phyloP scores from a whole-genome alignment of 768 basidiomycete species.

The Mycena rosella region DNA sequence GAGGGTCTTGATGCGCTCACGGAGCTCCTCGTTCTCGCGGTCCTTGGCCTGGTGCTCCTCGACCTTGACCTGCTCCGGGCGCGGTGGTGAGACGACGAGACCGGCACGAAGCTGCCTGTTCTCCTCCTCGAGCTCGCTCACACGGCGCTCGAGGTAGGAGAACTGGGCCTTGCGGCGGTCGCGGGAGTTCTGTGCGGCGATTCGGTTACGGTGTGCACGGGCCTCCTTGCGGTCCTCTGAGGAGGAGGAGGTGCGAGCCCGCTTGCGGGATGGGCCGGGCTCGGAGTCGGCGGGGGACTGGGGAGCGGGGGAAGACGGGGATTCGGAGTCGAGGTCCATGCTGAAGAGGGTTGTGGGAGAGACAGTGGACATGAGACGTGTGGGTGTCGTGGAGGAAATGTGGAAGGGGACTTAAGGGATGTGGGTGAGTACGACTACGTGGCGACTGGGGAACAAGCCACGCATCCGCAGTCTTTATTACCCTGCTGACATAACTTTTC shows the following conservation, averaged over 20 bases:
- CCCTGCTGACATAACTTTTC: no score
- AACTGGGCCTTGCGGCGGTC: constrained; percentile 93
- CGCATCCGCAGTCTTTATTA: no score
- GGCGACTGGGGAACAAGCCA: background rate
- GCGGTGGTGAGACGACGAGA: constrained; percentile 46
- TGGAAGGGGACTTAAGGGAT: background rate
- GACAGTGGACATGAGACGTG: background rate
- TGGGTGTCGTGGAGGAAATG: background rate
- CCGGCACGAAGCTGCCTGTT: constrained; percentile 80
- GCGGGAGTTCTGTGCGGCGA: constrained; percentile 93
- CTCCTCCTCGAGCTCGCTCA: constrained; percentile 85
- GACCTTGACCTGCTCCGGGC: constrained; percentile 43
- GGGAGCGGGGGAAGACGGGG: constrained; percentile 42
- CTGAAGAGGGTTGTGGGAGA: background rate
- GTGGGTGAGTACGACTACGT: background rate
- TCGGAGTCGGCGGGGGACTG: constrained; percentile 39
- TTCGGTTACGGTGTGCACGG: constrained; percentile 91
- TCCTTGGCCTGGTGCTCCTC: constrained; percentile 56
- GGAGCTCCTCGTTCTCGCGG: constrained; percentile 79
- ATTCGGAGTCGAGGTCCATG: no score
- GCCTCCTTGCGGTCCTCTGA: constrained; percentile 89
- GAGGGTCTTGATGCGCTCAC: constrained; percentile 81
- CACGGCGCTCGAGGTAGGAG: constrained; percentile 71
- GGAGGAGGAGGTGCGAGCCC: constrained; percentile 70
- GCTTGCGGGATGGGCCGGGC: constrained; percentile 77